Evolutionary conservation across 129 eudicot species (phyloP), one percentile per base, ranked within the genome.

Genomic region (Lactuca saligna): DNA sequence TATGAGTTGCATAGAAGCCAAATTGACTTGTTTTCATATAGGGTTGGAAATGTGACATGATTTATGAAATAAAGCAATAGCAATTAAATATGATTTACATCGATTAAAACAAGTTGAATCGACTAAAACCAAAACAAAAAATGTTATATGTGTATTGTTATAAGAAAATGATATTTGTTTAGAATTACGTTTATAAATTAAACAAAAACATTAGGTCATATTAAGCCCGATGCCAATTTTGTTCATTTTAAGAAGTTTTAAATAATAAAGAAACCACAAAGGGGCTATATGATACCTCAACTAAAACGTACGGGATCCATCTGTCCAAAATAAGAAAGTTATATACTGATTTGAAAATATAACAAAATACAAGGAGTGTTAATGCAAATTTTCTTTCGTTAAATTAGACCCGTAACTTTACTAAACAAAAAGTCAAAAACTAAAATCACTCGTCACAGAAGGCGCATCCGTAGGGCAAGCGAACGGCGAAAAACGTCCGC

Each of bases 401-500:
- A 17, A 75, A 46, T 66, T 46, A 57, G 39, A 16, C 33, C 59
- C 33, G 16, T 46, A 49, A 74, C 49, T 73, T 63, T 15, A 63
- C 72, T 57, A 74, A 64, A 64, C 39, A 49, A 53, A 11, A 59
- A 59, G n/a, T 58, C 42, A 44, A 54, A 39, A 61, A 7, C 41
- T 32, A 53, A 54, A 62, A 7, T 48, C 8, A 48, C 8, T 25
- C 39, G 2, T 7, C 69, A 33, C 33, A 15, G 37, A 44, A 56
- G 10, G 44, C 69, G 79, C 51, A 66, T 58, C 69, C 74, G 69
- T 75, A 75, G 74, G 79, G 63, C 69, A 67, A 75, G 57, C 66
- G 20, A 58, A 66, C 79, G 61, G 68, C 74, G 68, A 60, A 67
- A 48, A 66, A 75, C 63, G 69, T 68, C 74, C 48, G 37, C 69